Percentiles rank a stretch among this genome's conserved stretches.
These are phyloP conservation scores for Hypoxylon intermedium DNA, from an alignment of 495 filamentous ascomycete species.

Conservation along the genomic window DNA sequence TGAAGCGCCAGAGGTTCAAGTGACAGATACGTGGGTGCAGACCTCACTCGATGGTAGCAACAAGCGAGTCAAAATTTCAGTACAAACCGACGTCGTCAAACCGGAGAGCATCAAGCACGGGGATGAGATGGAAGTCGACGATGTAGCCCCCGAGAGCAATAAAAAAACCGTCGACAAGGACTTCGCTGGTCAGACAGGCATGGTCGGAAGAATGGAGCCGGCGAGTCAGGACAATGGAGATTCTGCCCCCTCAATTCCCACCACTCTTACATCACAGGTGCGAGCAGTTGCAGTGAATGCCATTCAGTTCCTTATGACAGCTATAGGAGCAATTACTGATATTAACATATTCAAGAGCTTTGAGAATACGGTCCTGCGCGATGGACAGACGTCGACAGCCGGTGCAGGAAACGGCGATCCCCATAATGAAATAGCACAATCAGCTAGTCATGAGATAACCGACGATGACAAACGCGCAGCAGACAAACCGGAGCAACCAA, in stretches of 20 bases:
- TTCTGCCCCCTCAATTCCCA: constrained; percentile 13
- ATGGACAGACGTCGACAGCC: neutral
- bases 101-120: constrained; percentile 13
- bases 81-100: constrained; percentile 34
- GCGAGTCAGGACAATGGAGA: constrained; percentile 10
- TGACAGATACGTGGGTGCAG: constrained; percentile 44
- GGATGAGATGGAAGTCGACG: constrained; percentile 22
- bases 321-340: constrained; percentile 28
- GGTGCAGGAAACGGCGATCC: neutral
- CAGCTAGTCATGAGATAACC: constrained; percentile 3
- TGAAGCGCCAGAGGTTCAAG: constrained; percentile 17
- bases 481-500: constrained; percentile 8
- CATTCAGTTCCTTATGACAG: constrained; percentile 24
- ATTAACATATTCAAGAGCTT: constrained; percentile 20
- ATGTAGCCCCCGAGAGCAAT: neutral
- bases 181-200: constrained; percentile 3
- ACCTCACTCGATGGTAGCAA: constrained; percentile 46
- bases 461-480: neutral
- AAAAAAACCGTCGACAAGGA: neutral
- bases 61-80: constrained; percentile 54
- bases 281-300: constrained; percentile 21
- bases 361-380: no score
- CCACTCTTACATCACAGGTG: constrained; percentile 37
- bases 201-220: constrained; percentile 4
- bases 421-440: constrained; percentile 6